Percentiles rank a stretch among this genome's conserved stretches.
These are phyloP conservation scores for Hymenoscyphus fraxineus DNA, from an alignment of 2,329 filamentous ascomycete species.

Conservation along the genomic window DNA sequence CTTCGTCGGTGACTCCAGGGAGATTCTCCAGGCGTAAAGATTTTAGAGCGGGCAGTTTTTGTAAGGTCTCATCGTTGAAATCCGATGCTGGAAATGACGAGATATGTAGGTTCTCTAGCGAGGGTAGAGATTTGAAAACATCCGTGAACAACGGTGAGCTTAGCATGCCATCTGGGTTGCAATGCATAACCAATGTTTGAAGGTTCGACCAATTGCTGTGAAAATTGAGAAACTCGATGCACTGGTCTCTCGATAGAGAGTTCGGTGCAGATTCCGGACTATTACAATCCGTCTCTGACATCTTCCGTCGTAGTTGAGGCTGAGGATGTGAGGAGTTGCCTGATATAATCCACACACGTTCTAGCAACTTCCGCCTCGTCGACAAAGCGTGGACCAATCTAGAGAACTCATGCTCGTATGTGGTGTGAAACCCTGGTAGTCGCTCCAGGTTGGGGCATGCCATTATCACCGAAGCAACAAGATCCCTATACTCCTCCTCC, in stretches of 20 bases:
- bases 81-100: constrained; percentile 52
- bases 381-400: constrained; percentile 57
- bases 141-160: constrained; percentile 50
- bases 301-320: constrained; percentile 36
- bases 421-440: constrained; percentile 50
- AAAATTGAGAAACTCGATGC: constrained; percentile 45
- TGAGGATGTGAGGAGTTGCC: constrained; percentile 23
- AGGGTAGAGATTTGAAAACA: constrained; percentile 49
- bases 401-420: constrained; percentile 54
- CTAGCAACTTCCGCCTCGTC: constrained; percentile 50
- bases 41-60: constrained; percentile 51
- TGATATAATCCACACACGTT: constrained; percentile 56
- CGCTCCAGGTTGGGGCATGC: constrained; percentile 62
- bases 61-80: constrained; percentile 54
- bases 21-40: constrained; percentile 54
- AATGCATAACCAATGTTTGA: constrained; percentile 55
- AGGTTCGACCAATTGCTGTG: constrained; percentile 56
- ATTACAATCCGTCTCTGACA: constrained; percentile 23
- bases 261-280: constrained; percentile 33
- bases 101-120: constrained; percentile 56
- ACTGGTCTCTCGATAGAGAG: constrained; percentile 41
- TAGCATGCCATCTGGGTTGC: constrained; percentile 51
- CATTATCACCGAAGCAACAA: constrained; percentile 59
- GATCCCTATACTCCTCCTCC: constrained; percentile 51
- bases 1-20: constrained; percentile 51